A percentile compares a stretch with the other conserved stretches of the same genome.
Conservation (phyloP, 2,329 filamentous ascomycete genomes). For the Colletotrichum liaoningense region DNA sequence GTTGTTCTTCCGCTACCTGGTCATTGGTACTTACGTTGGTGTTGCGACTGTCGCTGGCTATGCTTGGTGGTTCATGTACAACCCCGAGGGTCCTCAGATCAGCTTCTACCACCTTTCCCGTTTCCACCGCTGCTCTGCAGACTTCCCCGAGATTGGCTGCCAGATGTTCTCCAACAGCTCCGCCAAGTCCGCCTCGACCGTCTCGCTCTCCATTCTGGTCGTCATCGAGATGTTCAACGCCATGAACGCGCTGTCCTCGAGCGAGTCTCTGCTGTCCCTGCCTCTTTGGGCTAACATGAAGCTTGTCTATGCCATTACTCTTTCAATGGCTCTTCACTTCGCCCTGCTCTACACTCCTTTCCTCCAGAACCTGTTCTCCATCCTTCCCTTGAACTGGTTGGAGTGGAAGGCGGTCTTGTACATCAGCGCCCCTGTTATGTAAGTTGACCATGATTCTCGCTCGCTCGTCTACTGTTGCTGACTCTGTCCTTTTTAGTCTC, state of each 20-base stretch:
- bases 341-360: slow-evolving; percentile 92
- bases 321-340: slow-evolving; percentile 97
- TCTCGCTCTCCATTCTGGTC: slow-evolving; percentile 91
- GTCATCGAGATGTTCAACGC: slow-evolving; percentile 99
- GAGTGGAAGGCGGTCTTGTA: slow-evolving; percentile 94
- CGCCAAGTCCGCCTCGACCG: slow-evolving; percentile 90
- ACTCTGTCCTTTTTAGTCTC: slow-evolving; percentile 59
- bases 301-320: slow-evolving; percentile 90
- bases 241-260: slow-evolving; percentile 96
- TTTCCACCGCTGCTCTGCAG: slow-evolving; percentile 90
- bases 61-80: slow-evolving; percentile 99
- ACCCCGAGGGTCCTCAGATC: slow-evolving; percentile 89
- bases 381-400: slow-evolving; percentile 83
- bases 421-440: slow-evolving; percentile 94
- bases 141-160: slow-evolving; percentile 92
- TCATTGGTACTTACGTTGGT: slow-evolving; percentile 95
- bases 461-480: background rate
- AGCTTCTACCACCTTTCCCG: slow-evolving; percentile 88
- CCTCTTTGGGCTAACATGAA: slow-evolving; percentile 99
- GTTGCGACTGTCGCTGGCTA: slow-evolving; percentile 95
- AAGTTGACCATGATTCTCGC: slow-evolving; percentile 57
- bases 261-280: slow-evolving; percentile 91
- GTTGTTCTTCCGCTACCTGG: slow-evolving; percentile 97
- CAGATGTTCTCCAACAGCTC: slow-evolving; percentile 89
- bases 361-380: slow-evolving; percentile 89